Evolutionary conservation across 2,329 filamentous ascomycete species (phyloP).

Genomic region (Teratosphaeria zuluensis): DNA sequence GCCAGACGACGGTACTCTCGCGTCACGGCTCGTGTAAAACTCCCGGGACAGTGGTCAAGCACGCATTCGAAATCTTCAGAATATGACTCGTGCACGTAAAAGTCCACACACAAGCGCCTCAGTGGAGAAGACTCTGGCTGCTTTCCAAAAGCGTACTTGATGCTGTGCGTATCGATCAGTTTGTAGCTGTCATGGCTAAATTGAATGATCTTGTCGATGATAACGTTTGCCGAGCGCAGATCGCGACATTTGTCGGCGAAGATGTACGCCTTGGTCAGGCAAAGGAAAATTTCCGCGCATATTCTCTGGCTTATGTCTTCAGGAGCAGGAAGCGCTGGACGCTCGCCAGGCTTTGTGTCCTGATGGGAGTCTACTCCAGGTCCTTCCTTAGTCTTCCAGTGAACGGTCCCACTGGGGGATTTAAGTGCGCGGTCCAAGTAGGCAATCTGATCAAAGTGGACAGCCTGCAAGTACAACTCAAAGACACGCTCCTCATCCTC

Average conservation of each 20-base stretch:
- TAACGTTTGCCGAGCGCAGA: background rate
- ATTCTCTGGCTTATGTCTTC: too few species aligned
- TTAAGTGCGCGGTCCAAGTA: background rate
- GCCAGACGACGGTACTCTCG: background rate
- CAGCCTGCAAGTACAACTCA: background rate
- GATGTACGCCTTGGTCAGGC: background rate
- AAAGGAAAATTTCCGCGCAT: background rate
- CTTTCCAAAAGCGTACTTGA: background rate
- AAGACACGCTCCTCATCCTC: background rate
- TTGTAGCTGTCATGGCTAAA: background rate
- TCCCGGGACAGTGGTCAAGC: background rate
- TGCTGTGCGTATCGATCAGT: background rate
- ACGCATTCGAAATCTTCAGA: background rate
- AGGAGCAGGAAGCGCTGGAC: background rate
- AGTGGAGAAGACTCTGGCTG: background rate
- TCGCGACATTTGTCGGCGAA: background rate
- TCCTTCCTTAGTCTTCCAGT: too few species aligned
- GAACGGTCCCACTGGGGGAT: too few species aligned
- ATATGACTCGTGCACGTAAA: background rate
- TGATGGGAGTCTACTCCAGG: too few species aligned
- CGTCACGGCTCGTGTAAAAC: background rate
- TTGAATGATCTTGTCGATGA: background rate
- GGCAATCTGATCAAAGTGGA: background rate
- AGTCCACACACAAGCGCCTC: background rate
- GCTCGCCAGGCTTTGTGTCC: background rate